Conservation (phyloP, 2,329 filamentous ascomycete species). For the Myriosclerotinia scirpicola region DNA sequence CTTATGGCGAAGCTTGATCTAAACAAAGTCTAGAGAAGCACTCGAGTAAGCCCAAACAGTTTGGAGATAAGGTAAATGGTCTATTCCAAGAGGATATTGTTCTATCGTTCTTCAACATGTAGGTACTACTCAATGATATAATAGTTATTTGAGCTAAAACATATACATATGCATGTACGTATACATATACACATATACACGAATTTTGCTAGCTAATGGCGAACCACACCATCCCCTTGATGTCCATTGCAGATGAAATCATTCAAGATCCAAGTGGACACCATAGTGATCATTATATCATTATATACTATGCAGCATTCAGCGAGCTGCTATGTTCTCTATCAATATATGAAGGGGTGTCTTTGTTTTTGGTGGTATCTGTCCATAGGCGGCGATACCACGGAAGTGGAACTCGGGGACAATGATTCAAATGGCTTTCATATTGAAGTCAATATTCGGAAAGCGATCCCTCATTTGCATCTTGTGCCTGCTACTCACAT, state of each 20-base stretch:
- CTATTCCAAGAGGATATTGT: not conserved
- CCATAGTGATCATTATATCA: not conserved
- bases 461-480: not conserved
- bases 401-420: not conserved
- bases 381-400: not conserved
- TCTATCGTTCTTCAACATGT: too few species aligned
- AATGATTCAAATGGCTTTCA: not conserved
- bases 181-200: too few species aligned
- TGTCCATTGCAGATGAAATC: not conserved
- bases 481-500: not conserved
- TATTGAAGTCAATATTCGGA: not conserved
- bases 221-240: not conserved
- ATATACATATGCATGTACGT: too few species aligned
- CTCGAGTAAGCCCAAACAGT: not conserved
- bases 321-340: constrained; percentile 2
- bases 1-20: constrained; percentile 4
- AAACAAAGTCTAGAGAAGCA: not conserved
- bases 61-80: not conserved
- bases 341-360: not conserved
- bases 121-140: not conserved
- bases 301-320: not conserved
- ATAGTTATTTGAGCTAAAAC: not conserved
- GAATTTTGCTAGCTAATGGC: not conserved
- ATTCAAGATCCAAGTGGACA: constrained; percentile 4
- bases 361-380: not conserved